Base-by-base conservation (phyloP, 139 green algal genomes). In the Volvox africanus region DNA sequence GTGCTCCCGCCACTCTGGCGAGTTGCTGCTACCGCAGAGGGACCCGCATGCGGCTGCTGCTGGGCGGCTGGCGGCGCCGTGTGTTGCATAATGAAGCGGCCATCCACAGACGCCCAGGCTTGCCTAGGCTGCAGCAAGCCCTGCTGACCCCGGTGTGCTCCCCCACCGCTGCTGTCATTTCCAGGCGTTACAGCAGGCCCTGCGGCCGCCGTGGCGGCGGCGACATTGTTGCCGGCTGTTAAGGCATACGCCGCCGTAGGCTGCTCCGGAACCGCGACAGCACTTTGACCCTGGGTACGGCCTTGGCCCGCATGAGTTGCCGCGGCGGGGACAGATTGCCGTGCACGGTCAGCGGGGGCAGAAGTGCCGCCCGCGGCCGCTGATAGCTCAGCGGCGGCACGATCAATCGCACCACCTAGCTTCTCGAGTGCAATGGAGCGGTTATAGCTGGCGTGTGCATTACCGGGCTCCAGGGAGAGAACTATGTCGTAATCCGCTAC, bases 391-490 rank as follows among this genome's bases (percentile, higher is more conserved):
- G 78, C 62, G 0, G 65, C 80, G 5, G 67, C 37, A 0, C 80
- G 78, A 68, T 87, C 80, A 24, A 84, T 91, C 14, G 61, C 62
- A 0, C 62, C 61, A 12, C 80, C 88, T 18, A 92, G 88, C 88
- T 92, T 92, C n/a, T 92, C 88, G 30, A 88, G 68, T 30, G 88
- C 80, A 30, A 92, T 84, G 36, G 80, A 94, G 84, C 95, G 92
- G 93, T 98, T 98, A 92, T 98, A 95, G n/a, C 89, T 82, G 0
- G 96, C 95, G 86, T 98, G 93, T 17, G 83, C 30, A 77, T 97
- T 97, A 80, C n/a, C 61, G 6, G 93, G 92, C 77, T 97, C 94
- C n/a, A 95, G 36, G 33, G 87, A 24, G 33, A 97, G 84, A 1
- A 96, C 95, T 18, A 71, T 33, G 30, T 95, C 75, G 82, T 98